phyloP scores from a whole-genome alignment of 257 asterid species.

The Agastache rugosa region DNA sequence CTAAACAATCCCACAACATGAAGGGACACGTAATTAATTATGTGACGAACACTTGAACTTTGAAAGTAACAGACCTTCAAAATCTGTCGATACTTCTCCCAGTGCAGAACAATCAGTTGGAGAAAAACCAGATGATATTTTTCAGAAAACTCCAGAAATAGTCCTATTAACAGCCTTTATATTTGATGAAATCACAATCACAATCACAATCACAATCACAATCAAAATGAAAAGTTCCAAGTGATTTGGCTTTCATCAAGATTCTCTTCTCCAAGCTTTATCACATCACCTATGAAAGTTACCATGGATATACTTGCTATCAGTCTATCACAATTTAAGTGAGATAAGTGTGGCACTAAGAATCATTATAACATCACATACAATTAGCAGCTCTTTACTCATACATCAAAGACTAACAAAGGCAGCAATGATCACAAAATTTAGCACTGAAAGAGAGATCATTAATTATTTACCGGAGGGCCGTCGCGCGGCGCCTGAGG shows the following conservation, averaged over 20 bases:
- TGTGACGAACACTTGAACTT: background rate
- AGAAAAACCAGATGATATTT: too few relatives aligned
- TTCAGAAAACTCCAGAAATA: background rate
- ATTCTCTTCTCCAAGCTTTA: background rate
- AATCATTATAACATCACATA: background rate
- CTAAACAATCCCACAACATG: constrained; percentile 3
- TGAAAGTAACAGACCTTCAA: background rate
- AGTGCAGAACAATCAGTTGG: background rate
- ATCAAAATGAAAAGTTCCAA: background rate
- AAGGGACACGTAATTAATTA: background rate
- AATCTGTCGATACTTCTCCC: background rate
- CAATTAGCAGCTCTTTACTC: background rate
- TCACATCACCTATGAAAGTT: background rate
- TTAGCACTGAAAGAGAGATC: background rate
- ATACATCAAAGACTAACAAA: background rate
- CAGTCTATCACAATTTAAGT: background rate
- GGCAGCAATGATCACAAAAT: background rate
- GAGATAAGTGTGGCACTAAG: background rate
- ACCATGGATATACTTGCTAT: too few relatives aligned
- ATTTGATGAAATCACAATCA: background rate
- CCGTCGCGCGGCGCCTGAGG: constrained; percentile 92
- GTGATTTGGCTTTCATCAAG: background rate
- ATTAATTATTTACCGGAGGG: constrained; percentile 59
- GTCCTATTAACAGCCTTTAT: background rate
- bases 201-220: background rate